These are phyloP conservation scores for Myrica gale DNA, from an alignment of 306 rosid species.

Conservation along the genomic window DNA sequence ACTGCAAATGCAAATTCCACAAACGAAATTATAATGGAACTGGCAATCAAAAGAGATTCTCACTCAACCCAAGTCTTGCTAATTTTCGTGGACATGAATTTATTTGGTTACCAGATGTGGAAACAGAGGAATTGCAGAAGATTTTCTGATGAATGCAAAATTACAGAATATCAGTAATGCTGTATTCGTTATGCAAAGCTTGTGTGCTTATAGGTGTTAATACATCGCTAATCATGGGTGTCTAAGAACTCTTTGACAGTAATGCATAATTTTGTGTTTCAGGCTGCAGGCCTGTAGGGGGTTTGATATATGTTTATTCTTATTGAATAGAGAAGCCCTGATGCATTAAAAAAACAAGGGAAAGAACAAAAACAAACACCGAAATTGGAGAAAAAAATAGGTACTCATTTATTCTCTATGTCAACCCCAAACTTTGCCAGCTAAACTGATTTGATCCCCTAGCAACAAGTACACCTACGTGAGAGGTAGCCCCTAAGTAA, in stretches of 20 bases:
- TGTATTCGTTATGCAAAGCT: too few relatives aligned
- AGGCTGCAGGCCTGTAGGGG: background rate
- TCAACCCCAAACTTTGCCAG: background rate
- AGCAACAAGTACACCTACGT: background rate
- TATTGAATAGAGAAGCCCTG: background rate
- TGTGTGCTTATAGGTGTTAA: too few relatives aligned
- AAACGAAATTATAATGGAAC: background rate
- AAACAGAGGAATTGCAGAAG: background rate
- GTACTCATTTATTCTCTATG: background rate
- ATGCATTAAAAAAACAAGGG: background rate
- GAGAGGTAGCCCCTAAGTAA: background rate
- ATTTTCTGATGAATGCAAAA: background rate
- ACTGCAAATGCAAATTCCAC: background rate
- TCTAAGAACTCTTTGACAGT: too few relatives aligned
- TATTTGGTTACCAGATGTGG: background rate
- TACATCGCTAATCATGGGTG: too few relatives aligned
- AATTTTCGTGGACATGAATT: too few relatives aligned
- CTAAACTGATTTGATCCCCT: background rate
- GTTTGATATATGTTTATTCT: background rate
- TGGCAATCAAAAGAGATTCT: too few relatives aligned
- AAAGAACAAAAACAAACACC: background rate
- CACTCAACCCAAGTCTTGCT: too few relatives aligned
- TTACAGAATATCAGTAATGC: too few relatives aligned
- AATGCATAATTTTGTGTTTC: too few relatives aligned
- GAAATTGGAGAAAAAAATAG: background rate